These are phyloP conservation scores for Saturnispora galanensis DNA, from an alignment of 805 yeast species.

Conservation along the genomic window DNA sequence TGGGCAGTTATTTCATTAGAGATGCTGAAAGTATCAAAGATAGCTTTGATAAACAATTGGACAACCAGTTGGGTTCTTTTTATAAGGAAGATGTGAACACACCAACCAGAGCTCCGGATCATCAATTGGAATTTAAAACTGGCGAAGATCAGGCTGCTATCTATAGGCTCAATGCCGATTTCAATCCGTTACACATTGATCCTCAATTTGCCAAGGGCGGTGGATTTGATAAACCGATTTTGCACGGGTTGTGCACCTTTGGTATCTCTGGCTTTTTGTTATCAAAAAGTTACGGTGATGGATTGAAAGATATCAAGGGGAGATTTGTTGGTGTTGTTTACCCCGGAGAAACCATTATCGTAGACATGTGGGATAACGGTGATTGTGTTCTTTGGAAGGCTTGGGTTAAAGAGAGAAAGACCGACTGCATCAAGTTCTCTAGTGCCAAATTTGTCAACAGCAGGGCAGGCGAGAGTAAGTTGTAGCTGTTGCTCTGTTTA, in stretches of 20 bases:
- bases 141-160: conserved; percentile 72
- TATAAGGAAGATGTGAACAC: conserved; percentile 55
- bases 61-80: conserved; percentile 32
- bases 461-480: neutral
- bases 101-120: conserved; percentile 50
- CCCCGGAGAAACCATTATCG: conserved; percentile 85
- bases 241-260: conserved; percentile 85
- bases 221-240: conserved; percentile 74
- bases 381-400: conserved; percentile 68
- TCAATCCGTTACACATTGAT: conserved; percentile 92
- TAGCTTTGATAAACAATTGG: conserved; percentile 35
- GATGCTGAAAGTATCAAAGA: conserved; percentile 51
- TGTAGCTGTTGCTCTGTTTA: conserved; percentile 4
- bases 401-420: conserved; percentile 59
- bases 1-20: conserved; percentile 76
- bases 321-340: conserved; percentile 86
- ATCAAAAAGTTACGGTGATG: conserved; percentile 64
- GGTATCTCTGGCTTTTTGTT: conserved; percentile 75
- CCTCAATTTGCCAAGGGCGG: conserved; percentile 85
- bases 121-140: conserved; percentile 47
- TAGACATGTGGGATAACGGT: conserved; percentile 78
- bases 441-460: conserved; percentile 46
- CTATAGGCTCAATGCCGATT: conserved; percentile 88
- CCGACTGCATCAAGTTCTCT: conserved; percentile 68
- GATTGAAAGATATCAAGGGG: conserved; percentile 74